Evolutionary conservation across 805 yeast genomes (phyloP).

Genomic region (Diddensiella caesifluorescens): DNA sequence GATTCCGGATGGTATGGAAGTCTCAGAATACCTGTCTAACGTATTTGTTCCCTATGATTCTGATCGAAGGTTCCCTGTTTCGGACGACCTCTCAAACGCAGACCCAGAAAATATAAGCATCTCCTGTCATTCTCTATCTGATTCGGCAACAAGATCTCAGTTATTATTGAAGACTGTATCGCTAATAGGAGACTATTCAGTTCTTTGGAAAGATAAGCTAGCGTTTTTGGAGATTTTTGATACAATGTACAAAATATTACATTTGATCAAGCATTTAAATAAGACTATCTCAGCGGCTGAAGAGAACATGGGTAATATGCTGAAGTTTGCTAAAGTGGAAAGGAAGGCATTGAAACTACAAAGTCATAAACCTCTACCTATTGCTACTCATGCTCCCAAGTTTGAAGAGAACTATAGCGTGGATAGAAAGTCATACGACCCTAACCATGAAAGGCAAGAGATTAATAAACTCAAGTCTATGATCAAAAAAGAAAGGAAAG

Average conservation of each 20-base stretch:
- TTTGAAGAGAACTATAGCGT: conserved; percentile 96
- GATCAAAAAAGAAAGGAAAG: conserved; percentile 87
- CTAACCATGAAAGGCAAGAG: conserved; percentile 76
- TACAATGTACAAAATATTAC: conserved; percentile 47
- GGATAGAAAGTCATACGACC: conserved; percentile 86
- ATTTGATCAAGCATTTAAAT: background rate
- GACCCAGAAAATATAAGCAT: too few species aligned
- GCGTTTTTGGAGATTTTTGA: conserved; percentile 55
- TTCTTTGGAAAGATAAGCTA: conserved; percentile 56
- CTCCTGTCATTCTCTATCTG: too few species aligned
- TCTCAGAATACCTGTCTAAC: too few species aligned
- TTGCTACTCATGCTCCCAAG: conserved; percentile 81
- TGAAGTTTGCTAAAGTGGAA: conserved; percentile 43
- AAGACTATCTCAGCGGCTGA: background rate
- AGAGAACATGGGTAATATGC: conserved; percentile 45
- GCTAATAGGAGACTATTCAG: conserved; percentile 3
- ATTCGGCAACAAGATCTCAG: too few species aligned
- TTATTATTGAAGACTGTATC: conserved; percentile 4
- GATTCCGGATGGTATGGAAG: background rate
- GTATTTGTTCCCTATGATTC: too few species aligned
- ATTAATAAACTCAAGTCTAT: conserved; percentile 74
- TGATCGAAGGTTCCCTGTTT: background rate
- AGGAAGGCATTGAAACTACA: conserved; percentile 76
- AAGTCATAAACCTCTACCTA: conserved; percentile 75
- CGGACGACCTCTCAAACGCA: too few species aligned